Base-by-base conservation (phyloP, 179 eudicot genomes). In the Nepenthes alata region DNA sequence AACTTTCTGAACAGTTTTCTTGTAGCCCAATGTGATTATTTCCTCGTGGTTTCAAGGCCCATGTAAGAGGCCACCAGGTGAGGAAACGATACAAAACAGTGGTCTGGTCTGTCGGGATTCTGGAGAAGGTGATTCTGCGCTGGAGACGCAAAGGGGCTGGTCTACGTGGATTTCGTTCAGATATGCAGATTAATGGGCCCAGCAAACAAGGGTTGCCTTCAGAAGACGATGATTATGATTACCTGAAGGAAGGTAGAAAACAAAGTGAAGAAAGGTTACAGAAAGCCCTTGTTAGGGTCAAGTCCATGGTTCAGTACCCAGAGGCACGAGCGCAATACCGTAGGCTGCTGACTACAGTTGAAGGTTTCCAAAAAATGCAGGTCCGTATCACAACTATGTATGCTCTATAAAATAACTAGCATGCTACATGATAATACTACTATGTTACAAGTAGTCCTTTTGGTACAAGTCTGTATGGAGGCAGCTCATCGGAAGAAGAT, bases 121-220 rank as follows among this genome's bases (percentile, higher is more conserved):
- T 89, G 63, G 97, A 89, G 72, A 89, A 89, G 80, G 89, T 75
- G 53, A 89, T 89, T 62, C 71, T 89, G 77, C 87, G 97, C 37
- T 89, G 97, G 97, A 85, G 95, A 65, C 82, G 95, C 6, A 89
- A 80, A 72, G 78, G 91, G 6, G 71, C 72, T 63, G 97, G 97
- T 53, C 78, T 89, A 7, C 85, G 97, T 60, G 97, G 95, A 44
- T 85, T 87, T 58, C 81, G 76, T 59, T 61, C 73, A 36, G 70
- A 58, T 58, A 68, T 79, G 57, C 75, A 60, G 35, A 74, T 55
- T 52, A 65, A 71, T 47, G 65, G 54, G 15, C 65, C 85, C 11
- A 58, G 52, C 57, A 39, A 70, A 54, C 65, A 72, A 59, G 39
- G 4, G 2, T 64, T 55, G 36, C 78, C 83, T 54, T n/a, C 65